A percentile compares a stretch with the other conserved stretches of the same genome.
phyloP scores from a whole-genome alignment of 495 filamentous ascomycete genomes.

The Xylaria acuta region DNA sequence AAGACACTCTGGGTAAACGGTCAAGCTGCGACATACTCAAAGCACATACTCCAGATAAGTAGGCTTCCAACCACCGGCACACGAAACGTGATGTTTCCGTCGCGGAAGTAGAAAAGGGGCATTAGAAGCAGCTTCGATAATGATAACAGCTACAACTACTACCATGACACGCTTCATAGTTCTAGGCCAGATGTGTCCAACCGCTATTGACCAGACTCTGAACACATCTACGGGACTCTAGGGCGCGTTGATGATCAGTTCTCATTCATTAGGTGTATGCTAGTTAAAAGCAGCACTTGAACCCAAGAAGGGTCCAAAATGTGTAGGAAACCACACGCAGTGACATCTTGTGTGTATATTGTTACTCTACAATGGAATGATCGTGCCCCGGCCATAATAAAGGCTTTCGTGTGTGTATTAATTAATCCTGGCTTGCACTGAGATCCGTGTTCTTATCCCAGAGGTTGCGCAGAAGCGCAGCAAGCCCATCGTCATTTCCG shows the following conservation, averaged over 20 bases:
- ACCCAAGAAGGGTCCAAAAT: not conserved
- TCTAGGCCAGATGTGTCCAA: not conserved
- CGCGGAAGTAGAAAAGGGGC: not conserved
- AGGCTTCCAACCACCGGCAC: too few species aligned
- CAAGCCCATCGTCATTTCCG: slow-evolving; percentile 51
- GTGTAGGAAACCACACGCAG: not conserved
- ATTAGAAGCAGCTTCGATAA: not conserved
- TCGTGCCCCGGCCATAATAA: not conserved
- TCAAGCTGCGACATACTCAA: too few species aligned
- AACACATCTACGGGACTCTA: not conserved
- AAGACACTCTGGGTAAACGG: too few species aligned
- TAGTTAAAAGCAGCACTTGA: not conserved
- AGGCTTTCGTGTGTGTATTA: not conserved
- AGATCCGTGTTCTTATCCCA: slow-evolving; percentile 63
- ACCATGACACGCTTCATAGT: not conserved
- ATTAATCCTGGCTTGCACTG: slow-evolving; percentile 29
- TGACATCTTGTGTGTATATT: slow-evolving; percentile 2
- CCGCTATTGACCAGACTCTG: not conserved
- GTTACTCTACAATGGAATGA: slow-evolving; percentile 5
- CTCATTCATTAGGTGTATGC: slow-evolving; percentile 23
- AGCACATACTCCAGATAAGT: too few species aligned
- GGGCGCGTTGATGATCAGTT: not conserved
- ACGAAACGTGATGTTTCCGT: not conserved
- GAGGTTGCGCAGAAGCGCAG: slow-evolving; percentile 55
- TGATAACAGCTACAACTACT: not conserved